These are phyloP conservation scores for Penicillium bialowiezense DNA, from an alignment of 495 filamentous ascomycete species.

Conservation along the genomic window DNA sequence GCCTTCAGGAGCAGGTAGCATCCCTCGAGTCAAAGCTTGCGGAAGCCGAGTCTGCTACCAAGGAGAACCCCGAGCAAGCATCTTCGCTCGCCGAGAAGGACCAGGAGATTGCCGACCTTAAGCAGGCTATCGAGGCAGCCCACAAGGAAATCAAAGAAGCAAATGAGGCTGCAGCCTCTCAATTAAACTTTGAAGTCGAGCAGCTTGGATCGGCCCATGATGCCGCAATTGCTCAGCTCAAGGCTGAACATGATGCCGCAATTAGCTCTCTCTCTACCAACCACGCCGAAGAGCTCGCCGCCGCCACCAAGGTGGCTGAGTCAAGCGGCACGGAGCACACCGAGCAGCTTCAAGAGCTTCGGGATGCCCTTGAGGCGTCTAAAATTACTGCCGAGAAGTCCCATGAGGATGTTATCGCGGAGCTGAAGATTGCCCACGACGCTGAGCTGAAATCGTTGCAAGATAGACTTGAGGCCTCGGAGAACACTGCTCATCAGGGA, in stretches of 20 bases:
- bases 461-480: constrained; percentile 26
- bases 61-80: constrained; percentile 26
- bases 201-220: constrained; percentile 41
- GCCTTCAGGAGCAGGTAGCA: constrained; percentile 37
- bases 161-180: constrained; percentile 27
- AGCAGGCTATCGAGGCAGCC: constrained; percentile 32
- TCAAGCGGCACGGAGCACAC: constrained; percentile 30
- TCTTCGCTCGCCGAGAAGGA: constrained; percentile 36
- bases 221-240: constrained; percentile 32
- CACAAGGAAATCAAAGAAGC: constrained; percentile 36
- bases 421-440: constrained; percentile 39
- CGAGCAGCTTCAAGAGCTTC: constrained; percentile 39
- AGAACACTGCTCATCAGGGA: constrained; percentile 30
- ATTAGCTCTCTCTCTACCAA: constrained; percentile 27
- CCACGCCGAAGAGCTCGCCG: constrained; percentile 36
- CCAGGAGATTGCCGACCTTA: constrained; percentile 36
- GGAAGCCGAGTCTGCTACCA: constrained; percentile 32
- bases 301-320: constrained; percentile 34
- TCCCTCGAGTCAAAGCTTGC: constrained; percentile 39
- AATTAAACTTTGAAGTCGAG: constrained; percentile 33
- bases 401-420: constrained; percentile 28
- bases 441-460: constrained; percentile 32
- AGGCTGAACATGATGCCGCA: constrained; percentile 35
- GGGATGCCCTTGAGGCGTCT: constrained; percentile 37
- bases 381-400: constrained; percentile 31